Base-by-base conservation (phyloP, 176 grass and related monocot genomes). In the Hordeum marinum region DNA sequence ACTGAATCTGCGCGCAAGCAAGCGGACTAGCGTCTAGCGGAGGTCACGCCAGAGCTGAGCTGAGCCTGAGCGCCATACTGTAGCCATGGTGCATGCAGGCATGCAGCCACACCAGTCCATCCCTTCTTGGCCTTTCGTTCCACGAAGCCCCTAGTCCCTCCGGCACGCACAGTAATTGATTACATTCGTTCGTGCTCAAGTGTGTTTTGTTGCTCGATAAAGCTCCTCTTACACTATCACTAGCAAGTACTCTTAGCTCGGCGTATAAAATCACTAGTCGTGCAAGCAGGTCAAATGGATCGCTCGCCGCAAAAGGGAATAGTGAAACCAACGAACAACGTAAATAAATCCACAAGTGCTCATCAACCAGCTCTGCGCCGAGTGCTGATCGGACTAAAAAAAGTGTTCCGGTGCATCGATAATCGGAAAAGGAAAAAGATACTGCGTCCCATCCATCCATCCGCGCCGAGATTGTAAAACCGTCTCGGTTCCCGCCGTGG, bases 401-500 rank as follows among this genome's bases (percentile, higher is more conserved):
- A 39, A 20, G 66, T 40, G n/a, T 40, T 55, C 67, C 14, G 7
- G 23, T 21, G 54, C 83, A 86, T 90, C 83, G 79, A 37, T 72
- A 90, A 82, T 15, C 35, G 84, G 66, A 87, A 85, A 86, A 86
- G 80, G 66, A 12, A 90, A 90, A 90, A 36, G 84, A 63, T 57
- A 67, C 41, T 79, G 55, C 79, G 39, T 64, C 65, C 65, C 79
- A 42, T 81, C 87, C 52, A 42, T 81, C 87, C 52, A 35, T 82
- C 88, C 29, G 84, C 79, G 74, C 58, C 68, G 68, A 89, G 42
- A 80, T 66, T 54, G 66, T 18, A 26, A 82, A 78, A 40, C 4
- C 18, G 27, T 35, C 67, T 77, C 79, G 63, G 77, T 77, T 66
- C 63, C 85, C 67, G 7, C 48, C 48, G 48, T 52, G 48, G 48